Conservation (phyloP, 1,139 yeast genomes). For the Geotrichum histeridarum region DNA sequence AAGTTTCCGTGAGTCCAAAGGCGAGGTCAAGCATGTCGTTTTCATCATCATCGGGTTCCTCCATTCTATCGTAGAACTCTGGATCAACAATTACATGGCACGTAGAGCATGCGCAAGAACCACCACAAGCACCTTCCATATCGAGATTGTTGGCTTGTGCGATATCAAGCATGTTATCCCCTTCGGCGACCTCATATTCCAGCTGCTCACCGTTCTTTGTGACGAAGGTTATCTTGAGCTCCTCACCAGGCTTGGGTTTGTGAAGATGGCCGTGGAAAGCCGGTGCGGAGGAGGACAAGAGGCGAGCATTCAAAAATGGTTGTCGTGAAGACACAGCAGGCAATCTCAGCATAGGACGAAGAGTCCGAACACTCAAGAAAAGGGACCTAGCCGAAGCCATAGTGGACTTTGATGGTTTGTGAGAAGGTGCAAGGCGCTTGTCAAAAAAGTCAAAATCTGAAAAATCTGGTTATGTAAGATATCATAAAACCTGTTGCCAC, state of each 20-base stretch:
- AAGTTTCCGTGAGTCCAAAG: slow-evolving; percentile 84
- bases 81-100: slow-evolving; percentile 97
- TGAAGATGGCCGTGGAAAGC: slow-evolving; percentile 73
- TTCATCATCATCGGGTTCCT: slow-evolving; percentile 96
- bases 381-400: neutral
- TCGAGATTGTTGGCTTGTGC: slow-evolving; percentile 92
- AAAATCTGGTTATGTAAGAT: too few species aligned
- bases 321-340: neutral
- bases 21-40: slow-evolving; percentile 97
- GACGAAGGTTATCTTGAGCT: slow-evolving; percentile 80
- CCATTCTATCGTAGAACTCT: slow-evolving; percentile 79
- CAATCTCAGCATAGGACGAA: neutral
- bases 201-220: slow-evolving; percentile 85
- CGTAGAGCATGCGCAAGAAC: slow-evolving; percentile 97
- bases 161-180: slow-evolving; percentile 85
- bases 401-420: neutral
- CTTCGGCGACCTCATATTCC: slow-evolving; percentile 82
- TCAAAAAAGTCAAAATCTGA: too few species aligned
- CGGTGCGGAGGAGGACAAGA: slow-evolving; percentile 9
- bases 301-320: neutral
- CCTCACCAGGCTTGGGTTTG: slow-evolving; percentile 92
- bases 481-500: neutral
- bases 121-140: slow-evolving; percentile 99
- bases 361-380: neutral
- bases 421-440: neutral